Evolutionary conservation across 2,329 filamentous ascomycete genomes (phyloP).

Genomic region (Chlorencoelia australis): DNA sequence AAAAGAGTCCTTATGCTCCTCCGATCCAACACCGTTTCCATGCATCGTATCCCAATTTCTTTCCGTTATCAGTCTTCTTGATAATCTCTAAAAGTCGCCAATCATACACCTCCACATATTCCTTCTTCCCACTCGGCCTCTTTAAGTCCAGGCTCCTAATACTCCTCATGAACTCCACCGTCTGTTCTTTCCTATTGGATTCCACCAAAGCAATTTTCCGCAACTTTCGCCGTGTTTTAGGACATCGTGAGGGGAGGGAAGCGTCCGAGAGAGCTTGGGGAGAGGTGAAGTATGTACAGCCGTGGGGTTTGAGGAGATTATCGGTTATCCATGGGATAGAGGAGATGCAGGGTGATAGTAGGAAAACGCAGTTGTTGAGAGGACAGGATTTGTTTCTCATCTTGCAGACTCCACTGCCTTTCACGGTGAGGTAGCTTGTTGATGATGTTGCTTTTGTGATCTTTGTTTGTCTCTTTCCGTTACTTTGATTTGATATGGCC

Average conservation of each 20-base stretch:
- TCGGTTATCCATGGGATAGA: constrained; percentile 11
- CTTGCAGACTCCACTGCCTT: constrained; percentile 12
- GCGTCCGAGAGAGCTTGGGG: constrained; percentile 8
- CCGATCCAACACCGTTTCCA: constrained; percentile 13
- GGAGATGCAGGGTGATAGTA: constrained; percentile 20
- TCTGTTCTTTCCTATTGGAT: constrained; percentile 21
- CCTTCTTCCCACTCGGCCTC: constrained; percentile 19
- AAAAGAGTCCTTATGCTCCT: too few relatives aligned
- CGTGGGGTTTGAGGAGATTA: constrained; percentile 17
- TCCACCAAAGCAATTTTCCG: constrained; percentile 30
- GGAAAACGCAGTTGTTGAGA: constrained; percentile 16
- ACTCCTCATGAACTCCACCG: constrained; percentile 23
- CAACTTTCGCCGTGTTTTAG: constrained; percentile 12
- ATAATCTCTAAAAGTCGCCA: constrained; percentile 34
- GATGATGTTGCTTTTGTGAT: not conserved
- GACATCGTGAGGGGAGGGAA: constrained; percentile 11
- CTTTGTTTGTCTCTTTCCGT: too few relatives aligned
- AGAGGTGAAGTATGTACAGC: constrained; percentile 12
- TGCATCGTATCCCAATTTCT: constrained; percentile 18
- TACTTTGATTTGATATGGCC: not conserved
- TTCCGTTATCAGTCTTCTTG: constrained; percentile 31
- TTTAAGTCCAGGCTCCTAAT: constrained; percentile 19
- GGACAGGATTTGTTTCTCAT: constrained; percentile 8
- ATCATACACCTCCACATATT: constrained; percentile 29
- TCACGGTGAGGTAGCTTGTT: not conserved